A percentile compares a stretch with the other conserved stretches of the same genome.
Conservation (phyloP, 2,329 filamentous ascomycete species). For the Bipolaris bicolor region DNA sequence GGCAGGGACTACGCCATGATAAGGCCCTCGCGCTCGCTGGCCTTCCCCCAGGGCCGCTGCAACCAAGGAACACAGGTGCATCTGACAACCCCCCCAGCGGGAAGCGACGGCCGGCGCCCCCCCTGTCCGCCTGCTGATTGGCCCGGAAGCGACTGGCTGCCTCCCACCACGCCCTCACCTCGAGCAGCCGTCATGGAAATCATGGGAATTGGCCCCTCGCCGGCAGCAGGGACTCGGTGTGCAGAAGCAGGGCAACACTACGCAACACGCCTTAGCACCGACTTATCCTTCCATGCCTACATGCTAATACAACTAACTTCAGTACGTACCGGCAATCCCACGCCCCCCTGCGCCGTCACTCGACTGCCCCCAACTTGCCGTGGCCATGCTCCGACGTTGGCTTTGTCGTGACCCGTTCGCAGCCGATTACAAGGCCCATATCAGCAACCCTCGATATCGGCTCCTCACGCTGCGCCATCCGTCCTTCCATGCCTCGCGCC, state of each 20-base stretch:
- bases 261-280: background rate
- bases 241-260: conserved; percentile 19
- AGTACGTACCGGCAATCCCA: background rate
- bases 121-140: conserved; percentile 22
- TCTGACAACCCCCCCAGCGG: conserved; percentile 22
- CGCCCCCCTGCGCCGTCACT: background rate
- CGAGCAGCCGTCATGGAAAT: conserved; percentile 20
- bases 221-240: conserved; percentile 13
- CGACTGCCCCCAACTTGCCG: background rate
- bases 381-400: background rate
- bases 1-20: conserved; percentile 16
- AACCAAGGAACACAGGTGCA: conserved; percentile 29
- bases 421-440: conserved; percentile 32
- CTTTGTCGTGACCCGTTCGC: conserved; percentile 28
- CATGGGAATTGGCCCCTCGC: conserved; percentile 13
- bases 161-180: conserved; percentile 13
- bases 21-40: conserved; percentile 18
- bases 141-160: conserved; percentile 23
- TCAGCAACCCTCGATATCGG: conserved; percentile 15
- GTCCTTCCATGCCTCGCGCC: conserved; percentile 35
- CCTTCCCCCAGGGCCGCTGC: conserved; percentile 19
- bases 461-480: conserved; percentile 22
- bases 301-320: too few relatives aligned
- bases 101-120: conserved; percentile 26
- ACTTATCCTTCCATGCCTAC: background rate